Evolutionary conservation across 371 early-diverging fungal species (phyloP).

Genomic region (Quaeritorhiza haematococci): DNA sequence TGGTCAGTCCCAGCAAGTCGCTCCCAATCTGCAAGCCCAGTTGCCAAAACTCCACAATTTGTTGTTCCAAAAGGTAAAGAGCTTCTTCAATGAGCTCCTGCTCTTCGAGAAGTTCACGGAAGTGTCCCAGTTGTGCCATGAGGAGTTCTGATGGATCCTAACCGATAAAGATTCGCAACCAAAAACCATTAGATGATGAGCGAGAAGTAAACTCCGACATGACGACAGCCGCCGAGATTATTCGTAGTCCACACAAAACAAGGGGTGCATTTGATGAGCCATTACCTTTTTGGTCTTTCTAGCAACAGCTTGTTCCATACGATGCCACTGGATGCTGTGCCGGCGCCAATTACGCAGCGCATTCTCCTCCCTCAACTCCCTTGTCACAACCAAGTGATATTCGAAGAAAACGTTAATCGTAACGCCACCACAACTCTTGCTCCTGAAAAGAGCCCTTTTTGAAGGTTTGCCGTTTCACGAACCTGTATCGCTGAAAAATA

Average conservation of each 20-base stretch:
- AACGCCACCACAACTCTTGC: too few relatives aligned
- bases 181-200: not conserved
- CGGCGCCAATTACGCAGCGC: constrained; percentile 44
- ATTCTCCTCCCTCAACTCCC: constrained; percentile 38
- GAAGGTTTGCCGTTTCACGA: too few relatives aligned
- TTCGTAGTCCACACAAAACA: not conserved
- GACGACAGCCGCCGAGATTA: not conserved
- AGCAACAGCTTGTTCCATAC: constrained; percentile 25
- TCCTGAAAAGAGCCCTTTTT: too few relatives aligned
- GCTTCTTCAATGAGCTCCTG: constrained; percentile 39
- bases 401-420: too few relatives aligned
- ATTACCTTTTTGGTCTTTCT: constrained; percentile 20
- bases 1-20: constrained; percentile 39
- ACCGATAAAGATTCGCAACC: not conserved
- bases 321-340: constrained; percentile 36
- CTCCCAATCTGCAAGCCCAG: constrained; percentile 37
- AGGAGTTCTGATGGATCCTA: constrained; percentile 26
- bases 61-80: constrained; percentile 27
- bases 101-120: constrained; percentile 33
- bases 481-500: constrained; percentile 3
- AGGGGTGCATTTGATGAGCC: too few relatives aligned
- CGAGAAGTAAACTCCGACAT: not conserved
- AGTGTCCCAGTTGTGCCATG: constrained; percentile 38
- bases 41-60: constrained; percentile 41
- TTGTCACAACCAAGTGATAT: too few relatives aligned